Evolutionary conservation across 1,284 basidiomycete species (phyloP).

Genomic region (Tilletiopsis washingtonensis): DNA sequence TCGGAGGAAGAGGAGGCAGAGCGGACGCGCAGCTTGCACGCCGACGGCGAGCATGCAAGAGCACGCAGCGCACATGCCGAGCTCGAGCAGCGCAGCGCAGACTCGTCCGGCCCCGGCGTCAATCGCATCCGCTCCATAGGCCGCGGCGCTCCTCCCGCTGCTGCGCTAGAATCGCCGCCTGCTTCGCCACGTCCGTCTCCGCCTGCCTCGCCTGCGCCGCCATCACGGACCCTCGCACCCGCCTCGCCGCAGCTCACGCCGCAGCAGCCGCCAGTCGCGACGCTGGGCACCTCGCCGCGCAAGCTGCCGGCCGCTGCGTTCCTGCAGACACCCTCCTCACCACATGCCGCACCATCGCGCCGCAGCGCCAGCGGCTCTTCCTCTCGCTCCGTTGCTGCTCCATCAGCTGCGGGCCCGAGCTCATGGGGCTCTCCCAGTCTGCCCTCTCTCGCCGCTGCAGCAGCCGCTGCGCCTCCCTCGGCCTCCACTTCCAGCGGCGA

Average conservation of each 20-base stretch:
- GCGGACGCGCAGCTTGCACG: neutral
- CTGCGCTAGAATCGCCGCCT: too few relatives aligned
- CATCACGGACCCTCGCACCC: neutral
- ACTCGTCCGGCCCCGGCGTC: neutral
- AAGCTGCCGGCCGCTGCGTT: too few relatives aligned
- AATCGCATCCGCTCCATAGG: constrained; percentile 2
- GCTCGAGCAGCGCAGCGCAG: neutral
- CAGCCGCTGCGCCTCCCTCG: constrained; percentile 14
- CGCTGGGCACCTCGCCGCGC: too few relatives aligned
- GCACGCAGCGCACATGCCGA: too few relatives aligned
- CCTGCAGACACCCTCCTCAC: neutral
- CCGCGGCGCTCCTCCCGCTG: neutral
- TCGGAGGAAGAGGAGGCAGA: neutral
- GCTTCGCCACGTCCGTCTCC: too few relatives aligned
- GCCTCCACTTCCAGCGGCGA: constrained; percentile 4
- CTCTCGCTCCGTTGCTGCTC: neutral
- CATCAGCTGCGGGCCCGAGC: neutral
- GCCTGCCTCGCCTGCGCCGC: neutral
- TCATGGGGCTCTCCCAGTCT: neutral
- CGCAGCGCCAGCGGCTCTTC: neutral
- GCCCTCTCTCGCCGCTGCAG: neutral
- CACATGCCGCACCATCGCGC: neutral
- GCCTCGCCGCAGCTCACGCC: neutral
- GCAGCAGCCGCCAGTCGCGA: neutral
- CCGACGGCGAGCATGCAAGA: too few relatives aligned